Base-by-base conservation (phyloP, 2,329 filamentous ascomycete species). In the Ophiostoma ips region DNA sequence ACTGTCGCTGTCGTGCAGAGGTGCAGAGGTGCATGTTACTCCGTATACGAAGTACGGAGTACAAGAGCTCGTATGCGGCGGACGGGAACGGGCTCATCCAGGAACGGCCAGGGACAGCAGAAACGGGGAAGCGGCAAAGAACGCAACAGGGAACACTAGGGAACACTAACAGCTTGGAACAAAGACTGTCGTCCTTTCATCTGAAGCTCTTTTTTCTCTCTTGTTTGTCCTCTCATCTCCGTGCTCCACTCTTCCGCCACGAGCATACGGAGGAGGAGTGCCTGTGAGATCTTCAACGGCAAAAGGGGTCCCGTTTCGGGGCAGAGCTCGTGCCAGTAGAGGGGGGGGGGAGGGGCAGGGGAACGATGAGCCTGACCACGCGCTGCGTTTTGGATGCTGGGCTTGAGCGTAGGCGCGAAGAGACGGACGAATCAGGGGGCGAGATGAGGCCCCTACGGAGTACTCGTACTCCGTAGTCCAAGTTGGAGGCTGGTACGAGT, bases 241-340 rank as follows among this genome's bases (percentile, higher is more conserved):
- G 7, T 16, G 12, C 12, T 21, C 21, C 6, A 11, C 38, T 30
- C 24, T 8, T 48, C 9, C n/a, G 21, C 49, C 50, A 49, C 46
- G 46, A 45, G 47, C 18, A 16, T 30, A 36, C 28, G n/a, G n/a
- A n/a, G n/a, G n/a, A n/a, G n/a, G n/a, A n/a, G 53, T 55, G 50
- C 52, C 53, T 53, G 55, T 56, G 52, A 56, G 53, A 58, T 58
- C 55, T 53, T 53, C 55, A 47, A 36, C 41, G 45, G n/a, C n/a
- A n/a, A 40, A 37, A 34, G 47, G 41, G 43, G 19, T n/a, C n/a
- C n/a, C 9, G 47, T 52, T 52, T 49, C 35, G 52, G 37, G 43
- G 21, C n/a, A n/a, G n/a, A 40, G 37, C 35, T 33, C 19, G 35
- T 24, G 37, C 37, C 19, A 46, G 16, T 46, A 48, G 33, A 38